Base-by-base conservation (phyloP, 257 asterid genomes). In the Jasminum sambac region DNA sequence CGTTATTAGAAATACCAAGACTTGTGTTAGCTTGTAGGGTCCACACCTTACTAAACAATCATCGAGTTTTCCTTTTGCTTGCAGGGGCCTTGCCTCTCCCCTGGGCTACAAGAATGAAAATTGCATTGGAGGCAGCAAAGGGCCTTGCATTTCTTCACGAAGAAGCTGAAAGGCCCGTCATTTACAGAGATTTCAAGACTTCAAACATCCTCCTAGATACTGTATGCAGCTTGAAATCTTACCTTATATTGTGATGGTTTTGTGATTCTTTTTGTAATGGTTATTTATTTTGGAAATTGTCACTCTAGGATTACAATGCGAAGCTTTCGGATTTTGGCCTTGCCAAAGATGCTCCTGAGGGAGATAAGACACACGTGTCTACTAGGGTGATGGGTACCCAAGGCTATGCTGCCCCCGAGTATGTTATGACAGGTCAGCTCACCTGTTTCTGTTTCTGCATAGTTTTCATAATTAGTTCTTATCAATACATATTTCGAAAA, bases 321-420 rank as follows among this genome's bases (percentile, higher is more conserved):
- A 91, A 91, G 79, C 96, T 91, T 63, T 91, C 97, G 12, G 96
- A 91, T 76, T 91, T 91, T 41, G 96, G 96, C 48, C 92, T 91
- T 24, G 97, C 97, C 70, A 91, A 84, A 77, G 95, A 89, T 66
- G 96, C 85, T 16, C 97, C 97, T 0, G 90, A 80, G 84, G 97
- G 93, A 11, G 96, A 91, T 63, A 84, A 89, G 69, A 91, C 95
- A 0, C 97, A 91, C 11, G 96, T 91, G 25, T 87, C 97, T 8
- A 91, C 97, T 5, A 86, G 95, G 19, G 95, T 89, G 46, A 84
- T 91, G 97, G 97, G 97, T 64, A 89, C 97, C 12, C 78, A 86
- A 6, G 97, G 97, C 68, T 91, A 91, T 67, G 96, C 96, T 67
- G 96, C 97, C 7, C 97, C 95, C 0, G 93, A 91, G 63, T 89